Conservation (phyloP, 1,139 yeast genomes). For the Yamadazyma mexicana region DNA sequence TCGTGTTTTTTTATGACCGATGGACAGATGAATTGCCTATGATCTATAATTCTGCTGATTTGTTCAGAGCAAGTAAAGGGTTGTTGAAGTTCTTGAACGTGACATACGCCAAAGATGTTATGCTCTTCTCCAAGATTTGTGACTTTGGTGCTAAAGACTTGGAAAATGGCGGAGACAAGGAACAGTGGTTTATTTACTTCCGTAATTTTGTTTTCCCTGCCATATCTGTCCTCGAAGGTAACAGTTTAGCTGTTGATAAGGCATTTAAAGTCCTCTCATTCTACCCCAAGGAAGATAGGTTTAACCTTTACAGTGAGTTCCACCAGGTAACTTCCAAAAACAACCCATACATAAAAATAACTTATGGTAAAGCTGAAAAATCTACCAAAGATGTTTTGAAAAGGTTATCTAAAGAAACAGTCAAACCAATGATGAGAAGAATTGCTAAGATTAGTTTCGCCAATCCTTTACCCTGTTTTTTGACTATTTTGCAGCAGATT, state of each 20-base stretch:
- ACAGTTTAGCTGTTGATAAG: constrained; percentile 63
- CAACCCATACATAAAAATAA: constrained; percentile 58
- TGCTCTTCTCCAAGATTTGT: constrained; percentile 58
- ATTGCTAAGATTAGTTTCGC: constrained; percentile 75
- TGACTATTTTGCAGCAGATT: constrained; percentile 65
- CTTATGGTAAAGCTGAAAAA: constrained; percentile 72
- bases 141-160: constrained; percentile 53
- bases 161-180: constrained; percentile 22
- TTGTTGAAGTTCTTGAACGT: constrained; percentile 59
- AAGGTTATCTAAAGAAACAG: constrained; percentile 84
- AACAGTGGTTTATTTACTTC: constrained; percentile 60
- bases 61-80: constrained; percentile 48
- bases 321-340: constrained; percentile 56
- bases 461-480: constrained; percentile 79
- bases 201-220: constrained; percentile 72
- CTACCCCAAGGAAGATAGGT: constrained; percentile 66
- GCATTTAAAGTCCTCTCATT: constrained; percentile 54
- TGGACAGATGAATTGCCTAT: constrained; percentile 49
- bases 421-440: constrained; percentile 72
- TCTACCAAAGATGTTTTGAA: constrained; percentile 80
- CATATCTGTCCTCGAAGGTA: constrained; percentile 57
- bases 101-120: constrained; percentile 49
- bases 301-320: constrained; percentile 82
- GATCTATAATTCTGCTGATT: constrained; percentile 39
- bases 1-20: constrained; percentile 49